Percentiles rank a stretch among this genome's conserved stretches.
Evolutionary conservation across 2,329 filamentous ascomycete genomes (phyloP).

Genomic region (Tolypocladium inflatum): DNA sequence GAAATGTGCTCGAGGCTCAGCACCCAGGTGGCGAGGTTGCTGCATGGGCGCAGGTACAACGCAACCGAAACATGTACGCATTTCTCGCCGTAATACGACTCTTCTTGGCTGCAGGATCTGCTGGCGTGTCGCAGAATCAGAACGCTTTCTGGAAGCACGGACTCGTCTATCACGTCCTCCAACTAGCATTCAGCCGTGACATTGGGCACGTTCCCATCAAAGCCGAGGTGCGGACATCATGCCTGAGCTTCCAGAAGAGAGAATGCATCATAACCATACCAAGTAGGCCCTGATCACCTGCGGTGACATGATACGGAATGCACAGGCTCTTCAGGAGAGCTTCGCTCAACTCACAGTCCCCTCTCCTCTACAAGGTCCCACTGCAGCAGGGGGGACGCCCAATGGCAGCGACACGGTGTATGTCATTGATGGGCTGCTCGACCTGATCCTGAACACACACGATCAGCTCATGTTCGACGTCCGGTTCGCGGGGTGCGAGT

Average conservation of each 20-base stretch:
- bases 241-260: background rate
- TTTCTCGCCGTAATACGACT: conserved; percentile 77
- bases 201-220: conserved; percentile 65
- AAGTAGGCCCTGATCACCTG: conserved; percentile 68
- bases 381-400: conserved; percentile 26
- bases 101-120: conserved; percentile 73
- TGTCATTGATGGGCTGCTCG: conserved; percentile 87
- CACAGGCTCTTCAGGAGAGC: conserved; percentile 69
- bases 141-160: conserved; percentile 76
- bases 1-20: conserved; percentile 43
- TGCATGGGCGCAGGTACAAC: conserved; percentile 66
- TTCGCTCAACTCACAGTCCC: conserved; percentile 82
- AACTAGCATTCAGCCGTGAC: conserved; percentile 67
- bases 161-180: conserved; percentile 67
- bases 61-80: conserved; percentile 87
- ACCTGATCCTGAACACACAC: conserved; percentile 64
- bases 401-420: conserved; percentile 61
- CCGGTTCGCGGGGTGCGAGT: conserved; percentile 77
- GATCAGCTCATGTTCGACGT: conserved; percentile 64
- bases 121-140: conserved; percentile 76
- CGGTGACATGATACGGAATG: conserved; percentile 79
- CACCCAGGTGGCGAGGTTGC: conserved; percentile 50
- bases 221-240: conserved; percentile 52
- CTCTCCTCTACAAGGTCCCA: conserved; percentile 37
- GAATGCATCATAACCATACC: conserved; percentile 4